Conservation (phyloP, 306 rosid species). For the Trifolium dubium region DNA sequence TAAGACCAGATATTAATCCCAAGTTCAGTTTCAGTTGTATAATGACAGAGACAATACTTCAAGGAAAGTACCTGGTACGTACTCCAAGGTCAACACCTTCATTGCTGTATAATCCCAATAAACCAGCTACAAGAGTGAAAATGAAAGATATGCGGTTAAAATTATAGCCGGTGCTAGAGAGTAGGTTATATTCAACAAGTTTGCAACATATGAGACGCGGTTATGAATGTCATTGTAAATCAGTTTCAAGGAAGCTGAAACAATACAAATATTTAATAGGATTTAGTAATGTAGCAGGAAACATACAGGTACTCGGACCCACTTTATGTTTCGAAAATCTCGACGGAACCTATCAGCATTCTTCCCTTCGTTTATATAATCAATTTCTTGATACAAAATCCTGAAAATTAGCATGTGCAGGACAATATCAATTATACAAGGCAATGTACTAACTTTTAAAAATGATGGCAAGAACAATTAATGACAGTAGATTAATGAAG, state of each 20-base stretch:
- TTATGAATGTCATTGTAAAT: conserved; percentile 7
- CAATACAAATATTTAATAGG: conserved; percentile 19
- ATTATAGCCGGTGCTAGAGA: conserved; percentile 10
- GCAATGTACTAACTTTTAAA: background rate
- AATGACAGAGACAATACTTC: conserved; percentile 22
- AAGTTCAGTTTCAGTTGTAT: background rate
- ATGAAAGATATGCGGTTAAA: conserved; percentile 17
- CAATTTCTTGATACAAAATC: conserved; percentile 93
- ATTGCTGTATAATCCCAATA: conserved; percentile 91
- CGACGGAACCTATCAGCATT: conserved; percentile 87
- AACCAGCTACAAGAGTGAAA: conserved; percentile 61
- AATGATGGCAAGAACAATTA: background rate
- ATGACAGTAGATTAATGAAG: background rate
- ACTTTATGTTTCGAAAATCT: conserved; percentile 87
- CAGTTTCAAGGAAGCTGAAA: conserved; percentile 30
- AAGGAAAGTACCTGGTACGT: conserved; percentile 81
- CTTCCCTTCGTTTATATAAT: conserved; percentile 91
- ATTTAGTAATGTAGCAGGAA: conserved; percentile 48
- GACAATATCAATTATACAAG: conserved; percentile 22
- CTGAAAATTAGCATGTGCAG: conserved; percentile 53
- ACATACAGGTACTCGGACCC: conserved; percentile 99
- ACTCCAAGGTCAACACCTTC: conserved; percentile 90
- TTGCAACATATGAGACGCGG: conserved; percentile 5
- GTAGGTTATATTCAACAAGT: conserved; percentile 21
- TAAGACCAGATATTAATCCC: conserved; percentile 1